A percentile compares a stretch with the other conserved stretches of the same genome.
phyloP scores from a whole-genome alignment of 352 stramenopile species.

The Discostella stelligera region DNA sequence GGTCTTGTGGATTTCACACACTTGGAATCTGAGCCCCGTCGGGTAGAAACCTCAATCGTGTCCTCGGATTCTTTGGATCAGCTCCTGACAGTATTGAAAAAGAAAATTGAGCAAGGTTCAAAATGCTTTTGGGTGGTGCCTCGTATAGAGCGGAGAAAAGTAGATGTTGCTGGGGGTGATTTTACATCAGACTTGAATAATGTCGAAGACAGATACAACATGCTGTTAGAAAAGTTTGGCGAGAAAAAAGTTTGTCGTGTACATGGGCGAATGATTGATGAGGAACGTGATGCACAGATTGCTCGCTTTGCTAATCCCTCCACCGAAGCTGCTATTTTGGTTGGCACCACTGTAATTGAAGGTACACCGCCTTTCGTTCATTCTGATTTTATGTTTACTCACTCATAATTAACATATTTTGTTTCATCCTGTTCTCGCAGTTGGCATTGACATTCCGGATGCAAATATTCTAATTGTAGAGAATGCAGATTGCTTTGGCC shows the following conservation, averaged over 20 bases:
- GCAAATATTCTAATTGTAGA: slow-evolving; percentile 44
- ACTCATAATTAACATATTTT: background rate
- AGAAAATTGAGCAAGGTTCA: slow-evolving; percentile 30
- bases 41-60: slow-evolving; percentile 28
- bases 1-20: slow-evolving; percentile 22
- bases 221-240: slow-evolving; percentile 24
- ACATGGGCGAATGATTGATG: slow-evolving; percentile 24
- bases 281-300: slow-evolving; percentile 36
- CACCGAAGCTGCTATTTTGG: slow-evolving; percentile 21
- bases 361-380: background rate
- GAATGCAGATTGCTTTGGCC: slow-evolving; percentile 41
- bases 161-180: slow-evolving; percentile 1
- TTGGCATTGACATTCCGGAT: slow-evolving; percentile 45
- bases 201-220: slow-evolving; percentile 16
- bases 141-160: slow-evolving; percentile 26
- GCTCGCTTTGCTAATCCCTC: slow-evolving; percentile 19
- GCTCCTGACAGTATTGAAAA: slow-evolving; percentile 27
- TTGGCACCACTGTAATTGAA: slow-evolving; percentile 49
- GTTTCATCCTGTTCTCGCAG: slow-evolving; percentile 8
- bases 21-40: slow-evolving; percentile 14
- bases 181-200: slow-evolving; percentile 6
- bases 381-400: background rate
- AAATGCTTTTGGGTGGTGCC: slow-evolving; percentile 55
- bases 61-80: slow-evolving; percentile 17
- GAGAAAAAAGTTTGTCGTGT: slow-evolving; percentile 27